These are phyloP conservation scores for Ricinus communis DNA, from an alignment of 345 rosid genomes.

Conservation along the genomic window DNA sequence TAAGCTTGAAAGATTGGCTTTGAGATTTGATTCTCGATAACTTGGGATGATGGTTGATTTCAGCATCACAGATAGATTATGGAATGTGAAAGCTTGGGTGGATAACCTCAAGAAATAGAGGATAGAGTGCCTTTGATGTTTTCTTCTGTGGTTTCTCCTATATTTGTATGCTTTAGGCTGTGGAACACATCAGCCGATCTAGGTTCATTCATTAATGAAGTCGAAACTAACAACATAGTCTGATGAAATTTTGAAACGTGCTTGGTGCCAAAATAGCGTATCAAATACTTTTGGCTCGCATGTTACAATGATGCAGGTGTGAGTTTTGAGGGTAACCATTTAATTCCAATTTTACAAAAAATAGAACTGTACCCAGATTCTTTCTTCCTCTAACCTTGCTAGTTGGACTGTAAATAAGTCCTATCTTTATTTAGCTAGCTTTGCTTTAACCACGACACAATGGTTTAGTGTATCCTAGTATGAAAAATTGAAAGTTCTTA, in stretches of 20 bases:
- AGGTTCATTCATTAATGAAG: not conserved
- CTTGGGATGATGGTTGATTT: not conserved
- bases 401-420: not conserved
- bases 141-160: not conserved
- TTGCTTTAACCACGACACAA: not conserved
- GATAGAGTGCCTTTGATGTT: not conserved
- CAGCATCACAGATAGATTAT: not conserved
- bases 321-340: not conserved
- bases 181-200: not conserved
- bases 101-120: not conserved
- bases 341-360: not conserved
- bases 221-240: not conserved
- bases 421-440: not conserved
- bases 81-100: not conserved
- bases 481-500: not conserved
- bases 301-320: not conserved
- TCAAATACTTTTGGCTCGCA: not conserved
- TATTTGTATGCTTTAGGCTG: not conserved
- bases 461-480: not conserved
- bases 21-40: too few species aligned
- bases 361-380: not conserved
- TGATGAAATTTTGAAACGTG: conserved; percentile 1
- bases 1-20: not conserved
- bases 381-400: not conserved
- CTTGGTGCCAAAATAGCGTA: not conserved